Conservation (phyloP, 1,284 basidiomycete genomes). For the Ceratorhiza oryzae-sativae region DNA sequence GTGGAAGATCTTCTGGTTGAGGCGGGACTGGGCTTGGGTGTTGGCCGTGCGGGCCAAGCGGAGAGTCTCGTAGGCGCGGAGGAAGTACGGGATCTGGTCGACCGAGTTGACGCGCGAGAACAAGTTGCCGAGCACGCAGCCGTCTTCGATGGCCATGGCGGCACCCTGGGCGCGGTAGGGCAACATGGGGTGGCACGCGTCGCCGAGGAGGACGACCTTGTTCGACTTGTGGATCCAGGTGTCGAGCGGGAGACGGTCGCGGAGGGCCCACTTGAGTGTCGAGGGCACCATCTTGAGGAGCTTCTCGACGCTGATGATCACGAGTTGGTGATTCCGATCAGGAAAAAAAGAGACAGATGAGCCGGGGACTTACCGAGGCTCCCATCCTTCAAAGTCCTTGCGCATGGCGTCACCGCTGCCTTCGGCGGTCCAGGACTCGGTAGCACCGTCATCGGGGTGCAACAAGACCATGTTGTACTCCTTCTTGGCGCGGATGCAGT, state of each 20-base stretch:
- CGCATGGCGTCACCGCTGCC: slow-evolving; percentile 58
- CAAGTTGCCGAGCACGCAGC: slow-evolving; percentile 61
- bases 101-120: slow-evolving; percentile 43
- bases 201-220: slow-evolving; percentile 59
- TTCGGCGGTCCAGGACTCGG: slow-evolving; percentile 56
- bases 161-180: slow-evolving; percentile 73
- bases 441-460: slow-evolving; percentile 54
- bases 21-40: slow-evolving; percentile 40
- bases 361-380: slow-evolving; percentile 52
- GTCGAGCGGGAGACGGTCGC: slow-evolving; percentile 50
- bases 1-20: slow-evolving; percentile 44
- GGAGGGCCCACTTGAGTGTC: slow-evolving; percentile 52
- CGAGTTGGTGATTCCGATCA: neutral
- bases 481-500: slow-evolving; percentile 55
- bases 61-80: slow-evolving; percentile 42
- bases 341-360: neutral
- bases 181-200: slow-evolving; percentile 69
- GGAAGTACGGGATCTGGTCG: slow-evolving; percentile 36
- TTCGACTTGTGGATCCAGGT: slow-evolving; percentile 57
- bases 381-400: slow-evolving; percentile 57
- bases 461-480: slow-evolving; percentile 61
- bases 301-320: slow-evolving; percentile 54
- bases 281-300: slow-evolving; percentile 55
- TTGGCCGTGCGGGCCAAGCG: slow-evolving; percentile 41
- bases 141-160: slow-evolving; percentile 74